Evolutionary conservation across 768 basidiomycete species (phyloP).

Genomic region (Daedalea quercina): DNA sequence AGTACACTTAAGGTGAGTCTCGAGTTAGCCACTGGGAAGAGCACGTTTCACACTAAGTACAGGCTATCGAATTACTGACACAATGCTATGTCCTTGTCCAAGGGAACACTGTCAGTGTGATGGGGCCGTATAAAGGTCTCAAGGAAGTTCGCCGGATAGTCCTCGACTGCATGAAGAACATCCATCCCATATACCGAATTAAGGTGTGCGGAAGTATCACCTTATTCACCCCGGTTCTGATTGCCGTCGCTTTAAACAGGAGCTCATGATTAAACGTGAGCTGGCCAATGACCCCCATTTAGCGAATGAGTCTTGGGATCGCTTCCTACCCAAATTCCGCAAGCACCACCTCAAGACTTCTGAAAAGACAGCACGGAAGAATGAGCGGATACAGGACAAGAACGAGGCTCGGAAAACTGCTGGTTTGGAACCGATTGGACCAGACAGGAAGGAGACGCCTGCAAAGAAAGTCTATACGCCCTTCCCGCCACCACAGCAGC

Average conservation of each 20-base stretch:
- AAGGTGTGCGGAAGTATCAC: constrained; percentile 48
- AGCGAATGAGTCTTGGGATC: constrained; percentile 91
- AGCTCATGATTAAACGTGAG: constrained; percentile 97
- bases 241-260: constrained; percentile 33
- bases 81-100: constrained; percentile 97
- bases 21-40: neutral
- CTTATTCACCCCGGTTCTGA: neutral
- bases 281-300: constrained; percentile 97
- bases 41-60: neutral
- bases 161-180: constrained; percentile 99
- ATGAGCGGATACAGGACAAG: constrained; percentile 57
- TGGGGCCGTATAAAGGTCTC: constrained; percentile 92
- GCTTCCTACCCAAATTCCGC: constrained; percentile 95
- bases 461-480: constrained; percentile 96
- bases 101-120: constrained; percentile 95
- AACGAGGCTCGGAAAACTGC: constrained; percentile 60
- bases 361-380: constrained; percentile 90
- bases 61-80: constrained; percentile 97
- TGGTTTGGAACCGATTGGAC: constrained; percentile 42
- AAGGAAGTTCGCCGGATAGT: constrained; percentile 96
- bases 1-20: constrained; percentile 85
- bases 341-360: constrained; percentile 89
- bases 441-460: constrained; percentile 37
- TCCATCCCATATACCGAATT: constrained; percentile 98
- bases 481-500: constrained; percentile 92